Evolutionary conservation across 2,329 filamentous ascomycete species (phyloP).

Genomic region (Catunica adiposa): DNA sequence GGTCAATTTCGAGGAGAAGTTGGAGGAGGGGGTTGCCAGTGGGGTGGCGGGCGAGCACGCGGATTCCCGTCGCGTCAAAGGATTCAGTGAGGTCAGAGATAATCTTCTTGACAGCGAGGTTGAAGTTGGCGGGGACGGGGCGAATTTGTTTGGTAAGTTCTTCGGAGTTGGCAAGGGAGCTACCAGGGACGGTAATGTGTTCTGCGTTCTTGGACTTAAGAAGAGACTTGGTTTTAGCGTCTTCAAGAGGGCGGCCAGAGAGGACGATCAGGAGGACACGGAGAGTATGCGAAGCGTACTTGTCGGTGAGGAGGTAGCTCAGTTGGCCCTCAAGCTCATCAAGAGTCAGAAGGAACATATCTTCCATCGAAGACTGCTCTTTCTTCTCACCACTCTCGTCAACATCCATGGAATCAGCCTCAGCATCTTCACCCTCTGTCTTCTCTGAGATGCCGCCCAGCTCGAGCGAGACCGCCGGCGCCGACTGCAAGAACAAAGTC

Average conservation of each 20-base stretch:
- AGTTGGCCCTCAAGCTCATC: conserved; percentile 79
- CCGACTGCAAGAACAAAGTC: conserved; percentile 71
- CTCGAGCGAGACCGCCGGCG: conserved; percentile 62
- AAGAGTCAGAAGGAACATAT: conserved; percentile 65
- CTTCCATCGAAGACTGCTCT: conserved; percentile 55
- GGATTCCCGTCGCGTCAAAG: conserved; percentile 64
- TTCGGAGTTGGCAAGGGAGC: conserved; percentile 26
- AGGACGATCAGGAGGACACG: conserved; percentile 74
- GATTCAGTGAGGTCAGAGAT: conserved; percentile 58
- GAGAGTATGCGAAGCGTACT: conserved; percentile 79
- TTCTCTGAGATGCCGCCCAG: conserved; percentile 33
- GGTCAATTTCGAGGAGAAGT: conserved; percentile 71
- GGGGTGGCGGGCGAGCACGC: conserved; percentile 71
- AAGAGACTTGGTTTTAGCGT: conserved; percentile 51
- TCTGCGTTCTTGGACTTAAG: conserved; percentile 89
- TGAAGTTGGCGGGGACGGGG: conserved; percentile 64
- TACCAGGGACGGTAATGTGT: conserved; percentile 47
- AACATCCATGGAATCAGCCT: conserved; percentile 15
- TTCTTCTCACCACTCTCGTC: conserved; percentile 11
- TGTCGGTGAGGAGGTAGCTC: conserved; percentile 68
- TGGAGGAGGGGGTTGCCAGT: conserved; percentile 90
- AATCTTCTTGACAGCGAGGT: conserved; percentile 61
- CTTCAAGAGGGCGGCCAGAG: conserved; percentile 64
- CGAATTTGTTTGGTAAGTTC: conserved; percentile 28
- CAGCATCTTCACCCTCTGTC: conserved; percentile 23